Evolutionary conservation across 2,329 filamentous ascomycete species (phyloP).

Genomic region (Aspergillus hortae): DNA sequence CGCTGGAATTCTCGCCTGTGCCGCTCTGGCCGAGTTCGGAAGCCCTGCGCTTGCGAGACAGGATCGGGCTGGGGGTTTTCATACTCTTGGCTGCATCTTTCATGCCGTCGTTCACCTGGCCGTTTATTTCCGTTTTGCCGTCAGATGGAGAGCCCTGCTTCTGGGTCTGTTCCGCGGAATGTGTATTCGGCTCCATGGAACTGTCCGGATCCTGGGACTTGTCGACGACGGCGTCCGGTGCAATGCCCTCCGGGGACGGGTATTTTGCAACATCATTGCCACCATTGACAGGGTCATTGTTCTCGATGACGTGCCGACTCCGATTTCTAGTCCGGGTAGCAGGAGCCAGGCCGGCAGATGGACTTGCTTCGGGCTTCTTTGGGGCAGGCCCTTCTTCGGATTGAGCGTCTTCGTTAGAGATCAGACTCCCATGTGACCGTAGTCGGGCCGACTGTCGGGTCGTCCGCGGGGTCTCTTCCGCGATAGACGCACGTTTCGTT

Average conservation of each 20-base stretch:
- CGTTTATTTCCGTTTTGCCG: slow-evolving; percentile 3
- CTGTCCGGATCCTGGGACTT: background rate
- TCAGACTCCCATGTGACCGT: slow-evolving; percentile 20
- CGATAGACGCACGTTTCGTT: slow-evolving; percentile 25
- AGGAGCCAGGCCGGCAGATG: slow-evolving; percentile 10
- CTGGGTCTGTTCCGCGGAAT: slow-evolving; percentile 5
- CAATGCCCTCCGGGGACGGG: slow-evolving; percentile 12
- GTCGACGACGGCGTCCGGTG: slow-evolving; percentile 10
- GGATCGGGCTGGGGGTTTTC: slow-evolving; percentile 14
- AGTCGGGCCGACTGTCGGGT: slow-evolving; percentile 35
- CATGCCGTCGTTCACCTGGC: background rate
- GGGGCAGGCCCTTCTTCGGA: slow-evolving; percentile 4
- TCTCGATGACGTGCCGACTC: slow-evolving; percentile 11
- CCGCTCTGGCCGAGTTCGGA: slow-evolving; percentile 18
- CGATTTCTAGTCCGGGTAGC: slow-evolving; percentile 15
- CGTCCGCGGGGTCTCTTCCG: slow-evolving; percentile 30
- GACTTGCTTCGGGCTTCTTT: slow-evolving; percentile 16
- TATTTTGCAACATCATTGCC: slow-evolving; percentile 7
- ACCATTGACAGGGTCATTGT: slow-evolving; percentile 5
- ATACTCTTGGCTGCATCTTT: slow-evolving; percentile 6
- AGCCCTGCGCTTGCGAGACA: slow-evolving; percentile 26
- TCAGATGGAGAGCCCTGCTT: slow-evolving; percentile 9
- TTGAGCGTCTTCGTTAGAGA: slow-evolving; percentile 15
- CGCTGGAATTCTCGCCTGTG: slow-evolving; percentile 13
- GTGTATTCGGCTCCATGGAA: background rate